Evolutionary conservation across 2,329 filamentous ascomycete species (phyloP).

Genomic region (Xylariaceae sp.): DNA sequence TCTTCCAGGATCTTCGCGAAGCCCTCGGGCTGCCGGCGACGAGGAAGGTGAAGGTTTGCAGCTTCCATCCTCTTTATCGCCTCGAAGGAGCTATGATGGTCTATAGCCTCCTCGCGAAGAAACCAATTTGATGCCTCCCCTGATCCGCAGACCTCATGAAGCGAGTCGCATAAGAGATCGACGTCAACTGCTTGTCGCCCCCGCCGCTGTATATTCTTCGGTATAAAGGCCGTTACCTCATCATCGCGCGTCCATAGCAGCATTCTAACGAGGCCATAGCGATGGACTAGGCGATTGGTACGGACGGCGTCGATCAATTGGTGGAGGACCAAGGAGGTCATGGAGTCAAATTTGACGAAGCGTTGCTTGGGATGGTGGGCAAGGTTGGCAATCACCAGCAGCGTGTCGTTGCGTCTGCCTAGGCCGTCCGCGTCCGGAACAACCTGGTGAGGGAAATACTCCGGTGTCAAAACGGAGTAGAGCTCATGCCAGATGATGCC

Average conservation of each 20-base stretch:
- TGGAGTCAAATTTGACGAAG: slow-evolving; percentile 51
- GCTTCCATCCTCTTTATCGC: slow-evolving; percentile 46
- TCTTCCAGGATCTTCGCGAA: slow-evolving; percentile 28
- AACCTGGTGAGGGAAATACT: slow-evolving; percentile 53
- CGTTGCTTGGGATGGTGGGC: slow-evolving; percentile 48
- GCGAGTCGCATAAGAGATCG: slow-evolving; percentile 57
- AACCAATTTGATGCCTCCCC: slow-evolving; percentile 32
- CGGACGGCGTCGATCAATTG: slow-evolving; percentile 60
- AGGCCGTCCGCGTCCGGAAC: slow-evolving; percentile 36
- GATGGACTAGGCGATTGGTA: slow-evolving; percentile 59
- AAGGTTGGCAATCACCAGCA: slow-evolving; percentile 70
- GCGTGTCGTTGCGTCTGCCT: slow-evolving; percentile 60
- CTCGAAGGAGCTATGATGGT: slow-evolving; percentile 41
- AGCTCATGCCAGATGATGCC: slow-evolving; percentile 61
- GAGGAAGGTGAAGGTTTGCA: slow-evolving; percentile 41
- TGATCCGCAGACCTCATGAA: slow-evolving; percentile 53
- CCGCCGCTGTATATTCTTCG: slow-evolving; percentile 54
- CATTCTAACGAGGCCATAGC: slow-evolving; percentile 74
- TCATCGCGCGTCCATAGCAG: slow-evolving; percentile 65
- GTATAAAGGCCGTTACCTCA: slow-evolving; percentile 57
- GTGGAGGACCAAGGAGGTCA: slow-evolving; percentile 55
- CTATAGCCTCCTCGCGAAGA: slow-evolving; percentile 45
- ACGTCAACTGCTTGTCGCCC: slow-evolving; percentile 54
- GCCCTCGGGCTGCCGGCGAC: slow-evolving; percentile 39
- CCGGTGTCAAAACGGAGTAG: slow-evolving; percentile 46